These are phyloP conservation scores for Mortierella hygrophila DNA, from an alignment of 192 early-diverging fungal genomes.

Conservation along the genomic window DNA sequence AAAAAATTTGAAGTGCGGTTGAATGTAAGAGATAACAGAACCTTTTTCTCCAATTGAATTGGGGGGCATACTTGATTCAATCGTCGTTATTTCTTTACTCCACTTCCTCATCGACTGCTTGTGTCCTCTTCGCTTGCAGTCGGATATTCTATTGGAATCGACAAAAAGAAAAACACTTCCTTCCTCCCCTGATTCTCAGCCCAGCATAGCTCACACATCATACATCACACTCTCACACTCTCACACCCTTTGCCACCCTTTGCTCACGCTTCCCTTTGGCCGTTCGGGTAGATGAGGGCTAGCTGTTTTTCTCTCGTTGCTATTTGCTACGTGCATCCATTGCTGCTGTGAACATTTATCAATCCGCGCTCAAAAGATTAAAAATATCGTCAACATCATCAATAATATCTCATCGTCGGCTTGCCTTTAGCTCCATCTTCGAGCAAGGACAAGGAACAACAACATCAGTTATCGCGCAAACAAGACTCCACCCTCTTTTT, in stretches of 20 bases:
- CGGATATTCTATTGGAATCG: neutral
- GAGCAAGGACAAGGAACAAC: neutral
- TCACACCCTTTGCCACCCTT: neutral
- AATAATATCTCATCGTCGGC: neutral
- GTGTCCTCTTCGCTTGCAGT: neutral
- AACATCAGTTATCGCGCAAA: neutral
- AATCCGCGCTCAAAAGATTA: neutral
- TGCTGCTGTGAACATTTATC: neutral
- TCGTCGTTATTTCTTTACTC: neutral
- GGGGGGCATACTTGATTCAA: neutral
- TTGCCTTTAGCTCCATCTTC: neutral
- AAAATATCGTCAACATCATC: neutral
- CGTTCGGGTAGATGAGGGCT: constrained; percentile 11
- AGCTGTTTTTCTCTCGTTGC: neutral
- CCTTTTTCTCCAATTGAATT: neutral
- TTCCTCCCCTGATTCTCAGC: neutral
- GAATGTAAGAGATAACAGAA: neutral
- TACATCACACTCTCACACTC: neutral
- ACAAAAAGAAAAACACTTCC: neutral
- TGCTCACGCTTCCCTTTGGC: neutral
- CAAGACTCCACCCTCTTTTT: neutral
- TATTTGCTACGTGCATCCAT: neutral
- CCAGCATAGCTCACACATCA: neutral
- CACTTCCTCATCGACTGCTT: too few relatives aligned
- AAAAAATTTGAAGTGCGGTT: too few relatives aligned